Evolutionary conservation across 768 basidiomycete species (phyloP).

Genomic region (Rhodosporidiobolus odoratus): DNA sequence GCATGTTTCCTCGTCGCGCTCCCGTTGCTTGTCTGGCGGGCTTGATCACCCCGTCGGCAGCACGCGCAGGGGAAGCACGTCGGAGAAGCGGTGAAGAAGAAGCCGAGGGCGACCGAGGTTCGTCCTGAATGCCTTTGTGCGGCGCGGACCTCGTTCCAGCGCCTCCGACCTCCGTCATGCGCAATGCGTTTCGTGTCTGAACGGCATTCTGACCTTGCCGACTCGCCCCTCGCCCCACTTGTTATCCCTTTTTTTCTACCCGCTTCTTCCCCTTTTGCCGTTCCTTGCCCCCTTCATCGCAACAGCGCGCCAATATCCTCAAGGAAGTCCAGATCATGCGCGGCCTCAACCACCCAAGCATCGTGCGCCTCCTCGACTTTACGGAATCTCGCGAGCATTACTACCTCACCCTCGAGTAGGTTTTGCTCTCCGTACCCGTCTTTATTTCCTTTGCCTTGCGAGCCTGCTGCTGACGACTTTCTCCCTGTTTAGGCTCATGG

Average conservation of each 20-base stretch:
- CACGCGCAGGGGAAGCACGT: constrained; percentile 41
- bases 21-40: constrained; percentile 6
- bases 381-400: constrained; percentile 89
- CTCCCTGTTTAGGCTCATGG: constrained; percentile 63
- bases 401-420: constrained; percentile 86
- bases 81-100: constrained; percentile 42
- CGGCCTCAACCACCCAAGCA: constrained; percentile 79
- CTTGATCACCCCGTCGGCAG: constrained; percentile 32
- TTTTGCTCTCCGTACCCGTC: constrained; percentile 40
- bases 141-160: neutral
- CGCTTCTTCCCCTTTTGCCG: constrained; percentile 10
- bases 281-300: constrained; percentile 11
- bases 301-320: constrained; percentile 90
- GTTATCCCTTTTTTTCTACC: constrained; percentile 38
- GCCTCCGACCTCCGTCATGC: neutral
- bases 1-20: constrained; percentile 8
- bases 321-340: constrained; percentile 99
- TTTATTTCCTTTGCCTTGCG: no score
- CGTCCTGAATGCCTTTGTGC: constrained; percentile 22
- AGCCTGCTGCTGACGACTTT: neutral
- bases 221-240: neutral
- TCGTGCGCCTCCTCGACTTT: constrained; percentile 86
- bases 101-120: constrained; percentile 44
- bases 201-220: constrained; percentile 2
- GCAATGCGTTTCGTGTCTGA: neutral